Evolutionary conservation across 1,284 basidiomycete species (phyloP), one percentile per base, ranked within the genome.

Genomic region (Violaceomyces palustris): DNA sequence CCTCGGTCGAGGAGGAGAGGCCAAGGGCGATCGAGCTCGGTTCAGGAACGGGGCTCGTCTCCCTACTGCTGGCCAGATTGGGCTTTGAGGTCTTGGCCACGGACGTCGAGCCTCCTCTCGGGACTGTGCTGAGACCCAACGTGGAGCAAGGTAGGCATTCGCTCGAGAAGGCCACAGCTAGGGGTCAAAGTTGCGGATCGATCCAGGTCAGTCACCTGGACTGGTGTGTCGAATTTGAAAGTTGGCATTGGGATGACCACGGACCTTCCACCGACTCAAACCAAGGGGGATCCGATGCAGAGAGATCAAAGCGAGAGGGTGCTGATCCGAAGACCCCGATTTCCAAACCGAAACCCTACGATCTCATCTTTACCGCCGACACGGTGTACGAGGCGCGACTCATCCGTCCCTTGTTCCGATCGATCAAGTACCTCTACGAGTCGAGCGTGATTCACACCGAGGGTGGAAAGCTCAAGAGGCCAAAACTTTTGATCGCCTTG

Each of bases 341-440:
- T 51, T 86, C 75, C n/a, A n/a, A n/a, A n/a, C n/a, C n/a, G n/a
- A n/a, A n/a, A n/a, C n/a, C n/a, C n/a, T n/a, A n/a, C n/a, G 85
- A 91, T 74, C 78, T 90, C 50, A 83, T 93, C 54, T 73, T 88
- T 44, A 84, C 87, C 14, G 83, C 88, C 44, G 90, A 94, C 74
- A 92, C 90, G 0, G 76, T 92, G 41, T 93, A 91, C 72, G 74
- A 78, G 23, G 69, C 79, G 1, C 75, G 79, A 7, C 82, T 92
- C 38, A 74, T 85, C 23, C 68, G 78, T 14, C 86, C 86, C 0
- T 81, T 93, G 35, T 79, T 90, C 33, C 79, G 80, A 32, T 82
- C 85, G n/a, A 73, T 88, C 6, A 78, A 28, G 78, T 79, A 65
- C 67, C 69, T 24, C 51, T 74, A 42, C 77, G 77, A 10, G 41